phyloP scores from a whole-genome alignment of 495 filamentous ascomycete genomes.

The Bacidia rubella region DNA sequence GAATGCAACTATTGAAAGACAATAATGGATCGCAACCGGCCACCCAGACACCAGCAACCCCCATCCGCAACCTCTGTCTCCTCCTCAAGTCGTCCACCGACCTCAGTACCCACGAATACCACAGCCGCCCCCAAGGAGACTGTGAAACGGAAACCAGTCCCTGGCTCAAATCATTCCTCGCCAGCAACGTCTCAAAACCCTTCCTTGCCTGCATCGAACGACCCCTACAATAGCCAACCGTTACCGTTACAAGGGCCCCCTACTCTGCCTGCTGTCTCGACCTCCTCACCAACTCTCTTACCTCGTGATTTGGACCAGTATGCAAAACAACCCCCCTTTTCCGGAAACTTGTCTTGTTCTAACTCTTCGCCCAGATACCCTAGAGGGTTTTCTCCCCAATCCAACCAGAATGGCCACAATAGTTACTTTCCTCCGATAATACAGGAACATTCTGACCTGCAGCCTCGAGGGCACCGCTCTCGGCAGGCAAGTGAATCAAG shows the following conservation, averaged over 20 bases:
- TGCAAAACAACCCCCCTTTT: constrained; percentile 1
- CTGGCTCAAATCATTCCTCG: constrained; percentile 9
- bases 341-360: not conserved
- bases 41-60: constrained; percentile 4
- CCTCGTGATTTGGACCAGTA: constrained; percentile 21
- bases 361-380: constrained; percentile 12
- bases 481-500: constrained; percentile 20
- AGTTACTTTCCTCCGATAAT: constrained; percentile 11
- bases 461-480: constrained; percentile 8
- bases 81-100: constrained; percentile 9
- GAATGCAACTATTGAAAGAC: constrained; percentile 3
- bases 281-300: constrained; percentile 11
- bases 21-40: constrained; percentile 9
- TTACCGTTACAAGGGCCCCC: constrained; percentile 5
- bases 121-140: constrained; percentile 16
- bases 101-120: constrained; percentile 3
- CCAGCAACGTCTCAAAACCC: constrained; percentile 9
- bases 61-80: constrained; percentile 6
- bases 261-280: constrained; percentile 8
- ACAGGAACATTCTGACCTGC: constrained; percentile 2
- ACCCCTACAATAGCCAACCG: constrained; percentile 7
- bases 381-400: constrained; percentile 12
- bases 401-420: constrained; percentile 3
- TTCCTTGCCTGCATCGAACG: constrained; percentile 15
- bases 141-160: constrained; percentile 27